phyloP scores from a whole-genome alignment of 441 rosid species.

The Gossypium armourianum region DNA sequence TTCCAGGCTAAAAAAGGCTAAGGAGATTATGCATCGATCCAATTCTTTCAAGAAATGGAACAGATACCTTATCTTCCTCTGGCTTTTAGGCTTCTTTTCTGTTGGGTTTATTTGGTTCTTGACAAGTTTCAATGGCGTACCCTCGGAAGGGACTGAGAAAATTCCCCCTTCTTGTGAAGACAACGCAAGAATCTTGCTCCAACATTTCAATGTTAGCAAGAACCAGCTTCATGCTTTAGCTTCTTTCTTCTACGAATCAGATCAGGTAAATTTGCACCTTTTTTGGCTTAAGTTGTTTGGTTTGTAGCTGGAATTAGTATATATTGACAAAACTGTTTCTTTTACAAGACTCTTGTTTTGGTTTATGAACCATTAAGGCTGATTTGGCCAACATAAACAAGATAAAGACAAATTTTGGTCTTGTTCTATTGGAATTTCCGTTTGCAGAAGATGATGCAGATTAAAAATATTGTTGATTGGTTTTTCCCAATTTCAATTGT shows the following conservation, averaged over 20 bases:
- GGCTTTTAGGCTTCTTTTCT: slow-evolving; percentile 32
- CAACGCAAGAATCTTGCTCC: slow-evolving; percentile 28
- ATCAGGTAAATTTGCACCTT: slow-evolving; percentile 42
- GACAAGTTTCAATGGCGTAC: slow-evolving; percentile 24
- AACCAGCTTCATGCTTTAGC: slow-evolving; percentile 39
- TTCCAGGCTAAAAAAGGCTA: slow-evolving; percentile 39
- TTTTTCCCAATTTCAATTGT: neutral
- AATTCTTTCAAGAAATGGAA: slow-evolving; percentile 35
- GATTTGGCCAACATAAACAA: slow-evolving; percentile 4
- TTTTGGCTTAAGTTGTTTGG: neutral
- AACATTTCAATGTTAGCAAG: slow-evolving; percentile 39
- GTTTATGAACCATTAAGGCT: slow-evolving; percentile 9
- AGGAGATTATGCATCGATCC: slow-evolving; percentile 31
- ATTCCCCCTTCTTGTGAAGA: slow-evolving; percentile 27
- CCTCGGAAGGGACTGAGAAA: slow-evolving; percentile 18
- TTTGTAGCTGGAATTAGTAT: slow-evolving; percentile 5
- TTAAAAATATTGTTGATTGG: slow-evolving; percentile 1
- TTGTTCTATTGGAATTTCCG: slow-evolving; percentile 8
- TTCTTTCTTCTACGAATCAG: slow-evolving; percentile 51
- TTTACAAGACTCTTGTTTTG: slow-evolving; percentile 8
- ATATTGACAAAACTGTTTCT: slow-evolving; percentile 6
- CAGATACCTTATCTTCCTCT: slow-evolving; percentile 31
- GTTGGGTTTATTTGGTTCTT: slow-evolving; percentile 32
- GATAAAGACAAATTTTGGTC: slow-evolving; percentile 12
- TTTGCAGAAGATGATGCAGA: neutral